A percentile compares a stretch with the other conserved stretches of the same genome.
Conservation (phyloP, 1,284 basidiomycete genomes). For the Coniophora puteana region DNA sequence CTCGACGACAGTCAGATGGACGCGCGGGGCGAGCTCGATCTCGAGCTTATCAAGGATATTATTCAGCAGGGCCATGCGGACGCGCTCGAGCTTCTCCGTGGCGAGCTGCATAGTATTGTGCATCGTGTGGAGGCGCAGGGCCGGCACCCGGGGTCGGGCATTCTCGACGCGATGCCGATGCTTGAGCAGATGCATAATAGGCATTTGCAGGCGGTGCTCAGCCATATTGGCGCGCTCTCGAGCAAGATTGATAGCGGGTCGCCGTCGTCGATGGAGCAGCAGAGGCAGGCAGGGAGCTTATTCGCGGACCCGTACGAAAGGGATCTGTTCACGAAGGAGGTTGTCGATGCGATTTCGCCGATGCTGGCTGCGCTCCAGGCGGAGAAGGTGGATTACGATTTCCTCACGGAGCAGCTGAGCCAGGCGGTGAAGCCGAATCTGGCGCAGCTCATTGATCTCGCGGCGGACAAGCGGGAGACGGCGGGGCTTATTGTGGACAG, state of each 20-base stretch:
- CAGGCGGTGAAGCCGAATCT: conserved; percentile 86
- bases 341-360: conserved; percentile 60
- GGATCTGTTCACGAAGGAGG: conserved; percentile 52
- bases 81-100: conserved; percentile 50
- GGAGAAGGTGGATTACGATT: conserved; percentile 73
- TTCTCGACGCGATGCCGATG: conserved; percentile 32
- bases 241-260: conserved; percentile 53
- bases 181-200: conserved; percentile 56
- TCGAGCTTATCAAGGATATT: conserved; percentile 67
- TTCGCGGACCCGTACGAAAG: conserved; percentile 40
- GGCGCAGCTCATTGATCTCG: conserved; percentile 78
- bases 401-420: conserved; percentile 65
- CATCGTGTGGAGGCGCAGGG: conserved; percentile 30
- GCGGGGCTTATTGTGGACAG: conserved; percentile 73
- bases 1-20: conserved; percentile 66
- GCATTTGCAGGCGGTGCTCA: conserved; percentile 54
- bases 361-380: conserved; percentile 52
- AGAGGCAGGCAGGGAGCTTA: too few species aligned
- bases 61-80: conserved; percentile 67
- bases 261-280: too few species aligned
- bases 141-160: conserved; percentile 15
- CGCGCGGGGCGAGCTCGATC: conserved; percentile 71
- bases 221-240: conserved; percentile 57
- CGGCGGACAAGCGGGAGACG: conserved; percentile 82
- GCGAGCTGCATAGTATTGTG: conserved; percentile 49